These are phyloP conservation scores for Hysterium pulicare DNA, from an alignment of 2,329 filamentous ascomycete genomes.

Conservation along the genomic window DNA sequence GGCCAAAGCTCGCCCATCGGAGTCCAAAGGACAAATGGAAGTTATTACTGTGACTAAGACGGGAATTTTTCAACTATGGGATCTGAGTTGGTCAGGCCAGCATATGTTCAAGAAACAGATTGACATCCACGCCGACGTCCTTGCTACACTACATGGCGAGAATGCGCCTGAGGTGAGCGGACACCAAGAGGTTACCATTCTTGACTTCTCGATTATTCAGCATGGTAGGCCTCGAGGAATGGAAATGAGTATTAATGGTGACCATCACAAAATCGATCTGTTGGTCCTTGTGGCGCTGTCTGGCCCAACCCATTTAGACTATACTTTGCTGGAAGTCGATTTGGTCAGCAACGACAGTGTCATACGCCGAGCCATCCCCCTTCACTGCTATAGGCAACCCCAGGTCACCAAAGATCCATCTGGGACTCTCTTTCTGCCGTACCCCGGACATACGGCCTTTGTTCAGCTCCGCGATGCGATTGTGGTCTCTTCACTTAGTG, in stretches of 20 bases:
- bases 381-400: constrained; percentile 54
- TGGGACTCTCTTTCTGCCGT: constrained; percentile 68
- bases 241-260: constrained; percentile 28
- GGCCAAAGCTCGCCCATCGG: constrained; percentile 68
- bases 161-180: constrained; percentile 47
- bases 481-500: constrained; percentile 70
- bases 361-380: constrained; percentile 64
- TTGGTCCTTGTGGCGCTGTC: constrained; percentile 32
- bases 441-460: constrained; percentile 76
- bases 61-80: constrained; percentile 81
- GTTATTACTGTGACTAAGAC: constrained; percentile 75
- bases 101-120: constrained; percentile 70
- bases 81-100: constrained; percentile 81
- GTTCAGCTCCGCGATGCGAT: constrained; percentile 75
- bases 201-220: constrained; percentile 72
- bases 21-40: constrained; percentile 77
- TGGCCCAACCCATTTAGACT: constrained; percentile 47
- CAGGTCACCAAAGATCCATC: constrained; percentile 28
- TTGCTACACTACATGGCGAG: constrained; percentile 58
- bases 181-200: constrained; percentile 62
- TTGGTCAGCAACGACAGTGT: constrained; percentile 53
- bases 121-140: constrained; percentile 64
- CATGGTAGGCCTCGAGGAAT: constrained; percentile 45
- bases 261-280: constrained; percentile 16
- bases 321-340: constrained; percentile 70